Base-by-base conservation (phyloP, 495 filamentous ascomycete species). In the Podospora bellae-mahoneyi region DNA sequence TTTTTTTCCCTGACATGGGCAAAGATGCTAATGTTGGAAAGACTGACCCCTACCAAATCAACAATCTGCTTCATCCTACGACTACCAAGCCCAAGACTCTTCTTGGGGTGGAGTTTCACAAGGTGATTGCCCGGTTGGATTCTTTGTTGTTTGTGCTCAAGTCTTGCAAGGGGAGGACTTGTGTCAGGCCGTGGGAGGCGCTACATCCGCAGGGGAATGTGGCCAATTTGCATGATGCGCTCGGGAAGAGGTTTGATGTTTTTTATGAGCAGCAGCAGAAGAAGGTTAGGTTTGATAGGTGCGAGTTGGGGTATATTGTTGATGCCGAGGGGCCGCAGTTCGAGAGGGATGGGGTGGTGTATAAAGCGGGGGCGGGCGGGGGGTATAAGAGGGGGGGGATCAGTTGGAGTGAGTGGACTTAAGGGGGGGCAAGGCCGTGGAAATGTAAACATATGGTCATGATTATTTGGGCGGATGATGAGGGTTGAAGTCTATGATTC, bases 141-240 rank as follows among this genome's bases (percentile, higher is more conserved):
- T 81, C 86, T 1, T 77, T 90, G 2, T 79, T 90, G 1, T 79
- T 90, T 28, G 86, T 90, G 3, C 77, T 89, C 39, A 90, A 91
- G 72, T 87, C 86, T 3, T 91, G 89, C 78, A 82, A 86, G 69
- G 83, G 81, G 3, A 64, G 68, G 39, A 84, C 83, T 0, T 90
- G 88, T 69, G 79, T 83, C 13, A 62, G 82, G 9, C 89, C 89
- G 0, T 91, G 88, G 89, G 69, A 78, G 57, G 80, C 82, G 0
- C 79, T 90, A 0, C 88, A 90, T 55, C 86, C 86, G 0, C 73
- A 73, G 0, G 83, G 83, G 3, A 78, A 78, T 60, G 78, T 83
- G 53, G 71, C 67, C n/a, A 79, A 72, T 57, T 67, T 83, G 28
- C 67, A 66, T 23, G 78, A 80, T 69, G 82, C 84, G 23, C 77